Evolutionary conservation across 768 basidiomycete genomes (phyloP).

Genomic region (Pisolithus microcarpus): DNA sequence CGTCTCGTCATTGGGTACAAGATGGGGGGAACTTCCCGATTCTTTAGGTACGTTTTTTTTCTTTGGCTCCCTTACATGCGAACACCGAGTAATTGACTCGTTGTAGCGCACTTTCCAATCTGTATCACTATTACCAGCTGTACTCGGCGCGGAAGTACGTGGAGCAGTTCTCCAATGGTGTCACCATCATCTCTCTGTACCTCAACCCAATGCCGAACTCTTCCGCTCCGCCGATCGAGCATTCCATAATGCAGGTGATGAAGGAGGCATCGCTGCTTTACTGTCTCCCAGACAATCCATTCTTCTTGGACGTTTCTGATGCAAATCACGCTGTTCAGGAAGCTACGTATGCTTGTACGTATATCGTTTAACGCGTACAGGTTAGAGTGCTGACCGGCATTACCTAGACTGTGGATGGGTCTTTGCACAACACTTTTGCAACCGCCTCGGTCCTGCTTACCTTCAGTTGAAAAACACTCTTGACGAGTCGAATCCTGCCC

Average conservation of each 20-base stretch:
- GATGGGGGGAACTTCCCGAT: constrained; percentile 83
- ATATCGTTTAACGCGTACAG: background rate
- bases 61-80: no score
- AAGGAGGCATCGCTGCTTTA: constrained; percentile 93
- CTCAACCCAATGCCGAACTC: constrained; percentile 82
- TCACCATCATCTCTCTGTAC: constrained; percentile 93
- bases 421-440: constrained; percentile 97
- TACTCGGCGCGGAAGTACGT: constrained; percentile 97
- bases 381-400: background rate
- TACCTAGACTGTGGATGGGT: constrained; percentile 87
- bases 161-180: constrained; percentile 95
- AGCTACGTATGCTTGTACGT: constrained; percentile 86
- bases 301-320: constrained; percentile 47
- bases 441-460: constrained; percentile 87
- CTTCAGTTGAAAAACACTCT: constrained; percentile 83
- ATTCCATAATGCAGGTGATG: constrained; percentile 95
- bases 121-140: constrained; percentile 96
- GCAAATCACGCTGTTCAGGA: constrained; percentile 87
- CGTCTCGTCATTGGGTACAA: constrained; percentile 95
- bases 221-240: constrained; percentile 84
- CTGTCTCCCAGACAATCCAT: constrained; percentile 93
- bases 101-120: constrained; percentile 76
- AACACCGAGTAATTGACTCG: constrained; percentile 2
- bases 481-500: constrained; percentile 81
- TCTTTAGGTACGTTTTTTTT: constrained; percentile 55